Conservation (phyloP, 148 eudicot genomes). For the Arbutus unedo region DNA sequence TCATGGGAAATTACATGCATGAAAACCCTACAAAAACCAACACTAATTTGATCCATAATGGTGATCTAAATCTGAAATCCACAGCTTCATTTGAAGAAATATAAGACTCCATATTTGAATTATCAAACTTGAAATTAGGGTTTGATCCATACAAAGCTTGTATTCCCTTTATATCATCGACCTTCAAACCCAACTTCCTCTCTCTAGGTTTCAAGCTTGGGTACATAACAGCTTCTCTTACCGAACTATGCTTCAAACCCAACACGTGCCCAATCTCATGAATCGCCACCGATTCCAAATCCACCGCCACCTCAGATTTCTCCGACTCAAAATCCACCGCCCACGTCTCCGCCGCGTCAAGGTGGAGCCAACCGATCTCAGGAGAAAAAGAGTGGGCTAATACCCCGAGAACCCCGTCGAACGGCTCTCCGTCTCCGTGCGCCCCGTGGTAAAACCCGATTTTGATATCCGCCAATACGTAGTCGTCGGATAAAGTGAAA, state of each 20-base stretch:
- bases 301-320: constrained; percentile 53
- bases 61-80: constrained; percentile 8
- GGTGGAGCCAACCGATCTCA: constrained; percentile 72
- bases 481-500: constrained; percentile 38
- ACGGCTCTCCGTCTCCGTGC: constrained; percentile 85
- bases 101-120: constrained; percentile 48
- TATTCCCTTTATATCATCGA: constrained; percentile 69
- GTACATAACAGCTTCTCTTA: constrained; percentile 63
- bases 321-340: constrained; percentile 53
- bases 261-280: constrained; percentile 85
- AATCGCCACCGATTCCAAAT: constrained; percentile 75
- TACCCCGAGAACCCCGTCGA: constrained; percentile 81
- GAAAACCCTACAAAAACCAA: constrained; percentile 4
- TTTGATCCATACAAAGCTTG: constrained; percentile 76
- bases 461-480: constrained; percentile 51
- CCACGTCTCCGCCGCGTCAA: constrained; percentile 76
- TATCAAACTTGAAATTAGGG: constrained; percentile 54
- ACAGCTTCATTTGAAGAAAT: constrained; percentile 38
- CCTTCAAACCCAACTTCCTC: constrained; percentile 44
- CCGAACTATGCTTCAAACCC: constrained; percentile 62
- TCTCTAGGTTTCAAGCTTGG: constrained; percentile 76
- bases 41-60: constrained; percentile 6
- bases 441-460: constrained; percentile 69
- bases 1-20: not conserved
- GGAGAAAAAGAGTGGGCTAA: constrained; percentile 87